Base-by-base conservation (phyloP, 2,329 filamentous ascomycete genomes). In the Sporothrix schenckii region DNA sequence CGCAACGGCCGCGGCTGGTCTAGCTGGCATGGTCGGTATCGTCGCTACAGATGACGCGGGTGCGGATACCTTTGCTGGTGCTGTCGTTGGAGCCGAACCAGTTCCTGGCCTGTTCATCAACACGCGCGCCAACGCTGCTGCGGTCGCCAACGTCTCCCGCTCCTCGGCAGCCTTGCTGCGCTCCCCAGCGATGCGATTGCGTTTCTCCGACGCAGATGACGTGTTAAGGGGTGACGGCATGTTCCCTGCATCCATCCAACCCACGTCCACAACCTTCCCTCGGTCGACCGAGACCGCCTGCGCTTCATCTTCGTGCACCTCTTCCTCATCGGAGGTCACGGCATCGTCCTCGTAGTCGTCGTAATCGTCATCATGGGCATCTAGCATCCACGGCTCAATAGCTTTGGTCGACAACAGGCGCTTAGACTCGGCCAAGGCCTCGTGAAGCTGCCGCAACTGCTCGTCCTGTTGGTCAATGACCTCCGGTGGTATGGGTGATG, bases 371-470 rank as follows among this genome's bases (percentile, higher is more conserved):
- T 52, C 44, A 13, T 63, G 27, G 2, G 54, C 65, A 16, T 68
- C 54, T 10, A 66, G 14, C 24, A 66, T 60, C 72, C 72, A 73
- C 16, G 72, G 71, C 52, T 69, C 69, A 34, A 72, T 65, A 24
- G 67, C 66, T 60, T 69, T 68, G 10, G 41, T 56, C 10, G 58
- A 69, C 60, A 73, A 52, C 34, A 69, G 39, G 4, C 54, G 68
- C 34, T 68, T 68, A 6, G 72, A 73, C 21, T 69, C 68, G 4
- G 68, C 68, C 41, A 74, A 47, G 2, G 69, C 67, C 6, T 70
- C 70, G n/a, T 71, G 67, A 67, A 73, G 67, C 41, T 67, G 54
- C 7, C 44, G 70, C 47, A 73, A 69, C 60, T 68, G 69, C 7
- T 69, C 60, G 10, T 70, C 72, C 19, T 70, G 69, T 10, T n/a